Evolutionary conservation across 139 green algal species (phyloP).

Genomic region (Diplosphaera chodatii): DNA sequence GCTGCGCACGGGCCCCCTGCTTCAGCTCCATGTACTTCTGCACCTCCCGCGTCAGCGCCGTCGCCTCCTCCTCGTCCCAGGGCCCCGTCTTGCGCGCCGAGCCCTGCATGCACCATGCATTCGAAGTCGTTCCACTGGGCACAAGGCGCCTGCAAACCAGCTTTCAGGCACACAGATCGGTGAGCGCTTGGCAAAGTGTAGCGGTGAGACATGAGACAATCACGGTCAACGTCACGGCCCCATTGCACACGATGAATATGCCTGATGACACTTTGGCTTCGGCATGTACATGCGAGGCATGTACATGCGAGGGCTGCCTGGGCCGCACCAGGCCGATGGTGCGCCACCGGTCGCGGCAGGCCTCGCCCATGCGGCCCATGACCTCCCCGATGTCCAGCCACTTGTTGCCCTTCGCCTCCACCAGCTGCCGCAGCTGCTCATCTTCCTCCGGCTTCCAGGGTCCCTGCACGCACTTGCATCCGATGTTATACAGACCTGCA

Average conservation of each 20-base stretch:
- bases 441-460: slow-evolving; percentile 51
- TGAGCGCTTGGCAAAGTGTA: too few relatives aligned
- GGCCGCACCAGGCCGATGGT: slow-evolving; percentile 21
- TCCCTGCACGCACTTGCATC: too few relatives aligned
- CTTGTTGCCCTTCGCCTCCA: slow-evolving; percentile 30
- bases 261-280: too few relatives aligned
- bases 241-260: too few relatives aligned
- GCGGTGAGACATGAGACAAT: too few relatives aligned
- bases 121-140: too few relatives aligned
- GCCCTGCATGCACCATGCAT: too few relatives aligned
- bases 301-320: too few relatives aligned
- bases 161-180: too few relatives aligned
- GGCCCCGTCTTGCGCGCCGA: background rate
- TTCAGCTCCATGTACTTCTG: slow-evolving; percentile 19
- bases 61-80: slow-evolving; percentile 26
- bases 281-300: too few relatives aligned
- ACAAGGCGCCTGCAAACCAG: background rate
- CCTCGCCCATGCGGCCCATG: slow-evolving; percentile 40
- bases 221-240: too few relatives aligned
- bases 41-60: slow-evolving; percentile 22
- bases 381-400: slow-evolving; percentile 52
- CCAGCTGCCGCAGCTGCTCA: slow-evolving; percentile 36
- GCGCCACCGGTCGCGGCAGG: slow-evolving; percentile 47
- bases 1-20: slow-evolving; percentile 4
- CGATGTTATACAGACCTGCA: too few relatives aligned